Evolutionary conservation across 495 filamentous ascomycete species (phyloP).

Genomic region (Neurospora sp.): DNA sequence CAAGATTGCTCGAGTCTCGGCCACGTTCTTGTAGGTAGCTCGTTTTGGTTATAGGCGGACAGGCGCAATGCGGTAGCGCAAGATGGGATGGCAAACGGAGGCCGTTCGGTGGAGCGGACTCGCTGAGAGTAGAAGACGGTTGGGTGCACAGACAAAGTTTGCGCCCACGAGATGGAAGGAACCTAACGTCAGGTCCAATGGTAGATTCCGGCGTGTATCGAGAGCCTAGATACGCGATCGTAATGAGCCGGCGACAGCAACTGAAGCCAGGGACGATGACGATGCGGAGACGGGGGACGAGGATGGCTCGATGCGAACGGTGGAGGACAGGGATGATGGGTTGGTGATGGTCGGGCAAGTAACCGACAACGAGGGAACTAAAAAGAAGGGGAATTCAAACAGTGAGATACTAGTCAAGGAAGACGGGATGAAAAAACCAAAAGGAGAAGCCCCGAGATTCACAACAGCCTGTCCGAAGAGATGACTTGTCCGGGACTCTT

Average conservation of each 20-base stretch:
- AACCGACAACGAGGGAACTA: neutral
- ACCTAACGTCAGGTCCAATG: neutral
- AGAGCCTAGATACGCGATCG: neutral
- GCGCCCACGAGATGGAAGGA: neutral
- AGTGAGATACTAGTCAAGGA: neutral
- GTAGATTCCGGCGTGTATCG: neutral
- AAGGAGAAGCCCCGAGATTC: neutral
- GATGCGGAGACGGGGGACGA: neutral
- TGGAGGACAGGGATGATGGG: neutral
- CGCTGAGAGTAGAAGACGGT: neutral
- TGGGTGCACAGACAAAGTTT: neutral
- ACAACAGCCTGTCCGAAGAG: neutral
- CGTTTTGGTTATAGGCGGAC: neutral
- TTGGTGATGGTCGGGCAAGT: neutral
- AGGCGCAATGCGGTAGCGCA: neutral
- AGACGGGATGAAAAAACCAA: neutral
- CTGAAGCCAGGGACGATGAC: neutral
- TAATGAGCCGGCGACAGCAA: neutral
- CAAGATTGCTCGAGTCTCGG: neutral
- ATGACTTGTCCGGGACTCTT: neutral
- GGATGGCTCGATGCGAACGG: neutral
- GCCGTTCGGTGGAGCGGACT: neutral
- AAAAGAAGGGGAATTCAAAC: neutral
- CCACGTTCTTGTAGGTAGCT: neutral
- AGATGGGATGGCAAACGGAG: neutral